Evolutionary conservation across 1,284 basidiomycete species (phyloP).

Genomic region (Ceratobasidium sp.): DNA sequence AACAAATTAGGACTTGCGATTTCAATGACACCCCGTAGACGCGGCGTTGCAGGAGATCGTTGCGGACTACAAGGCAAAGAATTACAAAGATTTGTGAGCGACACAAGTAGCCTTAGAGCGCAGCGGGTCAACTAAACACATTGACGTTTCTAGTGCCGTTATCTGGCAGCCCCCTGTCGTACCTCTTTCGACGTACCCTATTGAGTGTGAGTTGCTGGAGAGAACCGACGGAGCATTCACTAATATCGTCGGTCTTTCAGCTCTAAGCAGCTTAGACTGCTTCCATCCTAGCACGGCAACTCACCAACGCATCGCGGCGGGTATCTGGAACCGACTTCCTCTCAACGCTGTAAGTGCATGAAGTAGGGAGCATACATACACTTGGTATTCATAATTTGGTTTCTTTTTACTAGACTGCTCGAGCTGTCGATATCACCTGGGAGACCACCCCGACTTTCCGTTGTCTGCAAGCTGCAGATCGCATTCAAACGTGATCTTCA

Average conservation of each 20-base stretch:
- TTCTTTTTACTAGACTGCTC: conserved; percentile 50
- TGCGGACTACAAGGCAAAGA: conserved; percentile 54
- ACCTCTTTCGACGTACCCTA: conserved; percentile 57
- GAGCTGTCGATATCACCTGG: conserved; percentile 55
- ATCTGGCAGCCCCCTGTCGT: conserved; percentile 58
- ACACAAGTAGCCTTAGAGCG: background rate
- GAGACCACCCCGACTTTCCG: conserved; percentile 54
- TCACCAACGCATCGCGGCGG: conserved; percentile 57
- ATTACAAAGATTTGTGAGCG: conserved; percentile 54
- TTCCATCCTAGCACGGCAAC: conserved; percentile 59
- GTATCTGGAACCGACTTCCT: conserved; percentile 58
- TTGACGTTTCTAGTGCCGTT: conserved; percentile 42
- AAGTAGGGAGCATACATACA: conserved; percentile 12
- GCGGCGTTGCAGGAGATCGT: conserved; percentile 55
- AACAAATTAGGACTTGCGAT: no score
- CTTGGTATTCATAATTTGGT: background rate
- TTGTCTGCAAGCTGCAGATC: conserved; percentile 57
- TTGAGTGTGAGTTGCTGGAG: conserved; percentile 50
- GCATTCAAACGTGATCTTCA: conserved; percentile 50
- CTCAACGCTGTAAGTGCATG: conserved; percentile 51
- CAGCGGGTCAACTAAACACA: conserved; percentile 50
- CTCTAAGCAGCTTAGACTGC: conserved; percentile 58
- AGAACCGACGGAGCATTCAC: background rate
- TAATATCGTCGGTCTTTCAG: conserved; percentile 36
- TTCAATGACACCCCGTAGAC: conserved; percentile 48